Evolutionary conservation across 2,329 filamentous ascomycete genomes (phyloP).

Genomic region (Fusarium nurragi): DNA sequence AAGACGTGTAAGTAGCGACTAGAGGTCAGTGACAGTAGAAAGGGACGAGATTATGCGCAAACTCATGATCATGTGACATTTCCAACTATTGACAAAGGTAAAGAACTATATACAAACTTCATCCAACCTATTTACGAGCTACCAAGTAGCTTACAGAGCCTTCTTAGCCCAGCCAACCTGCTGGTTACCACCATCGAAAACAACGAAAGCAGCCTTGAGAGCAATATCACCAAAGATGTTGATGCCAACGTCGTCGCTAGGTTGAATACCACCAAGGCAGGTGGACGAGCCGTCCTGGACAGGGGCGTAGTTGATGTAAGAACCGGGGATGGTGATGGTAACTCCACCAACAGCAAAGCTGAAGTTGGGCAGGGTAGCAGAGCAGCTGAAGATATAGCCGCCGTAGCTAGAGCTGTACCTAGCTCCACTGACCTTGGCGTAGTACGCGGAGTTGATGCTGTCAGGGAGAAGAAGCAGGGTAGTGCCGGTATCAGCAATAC

Average conservation of each 20-base stretch:
- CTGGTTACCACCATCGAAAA: conserved; percentile 56
- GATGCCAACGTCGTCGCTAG: conserved; percentile 53
- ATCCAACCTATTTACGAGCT: background rate
- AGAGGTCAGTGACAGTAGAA: no score
- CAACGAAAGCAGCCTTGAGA: conserved; percentile 69
- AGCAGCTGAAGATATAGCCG: conserved; percentile 60
- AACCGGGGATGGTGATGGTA: conserved; percentile 65
- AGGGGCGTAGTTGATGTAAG: conserved; percentile 64
- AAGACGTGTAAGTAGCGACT: no score
- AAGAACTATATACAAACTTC: conserved; percentile 1
- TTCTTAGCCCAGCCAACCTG: conserved; percentile 38
- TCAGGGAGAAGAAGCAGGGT: conserved; percentile 70
- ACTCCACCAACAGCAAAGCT: conserved; percentile 66
- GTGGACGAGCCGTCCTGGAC: conserved; percentile 55
- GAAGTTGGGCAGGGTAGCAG: conserved; percentile 58
- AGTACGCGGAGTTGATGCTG: conserved; percentile 60
- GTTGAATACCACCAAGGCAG: conserved; percentile 76
- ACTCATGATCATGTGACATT: background rate
- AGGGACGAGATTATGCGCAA: background rate
- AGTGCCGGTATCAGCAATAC: conserved; percentile 68
- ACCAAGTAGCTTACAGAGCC: background rate
- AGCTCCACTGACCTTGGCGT: conserved; percentile 57
- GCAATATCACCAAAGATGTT: conserved; percentile 73
- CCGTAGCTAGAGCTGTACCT: conserved; percentile 51
- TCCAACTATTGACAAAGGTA: background rate